Evolutionary conservation across 495 filamentous ascomycete species (phyloP).

Genomic region (Daldinia loculata): DNA sequence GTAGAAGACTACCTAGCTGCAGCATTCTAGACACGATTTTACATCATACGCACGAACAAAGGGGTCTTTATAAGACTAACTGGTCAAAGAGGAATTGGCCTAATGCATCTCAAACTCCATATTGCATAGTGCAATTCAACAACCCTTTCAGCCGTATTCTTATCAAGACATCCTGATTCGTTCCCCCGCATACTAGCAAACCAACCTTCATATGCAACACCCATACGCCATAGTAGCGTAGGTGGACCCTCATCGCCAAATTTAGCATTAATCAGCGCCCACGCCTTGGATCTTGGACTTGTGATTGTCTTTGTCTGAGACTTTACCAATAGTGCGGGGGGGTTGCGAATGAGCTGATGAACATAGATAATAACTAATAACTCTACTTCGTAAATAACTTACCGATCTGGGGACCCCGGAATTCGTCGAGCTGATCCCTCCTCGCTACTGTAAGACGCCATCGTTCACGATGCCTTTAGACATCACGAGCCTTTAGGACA

Average conservation of each 20-base stretch:
- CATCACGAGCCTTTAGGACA: conserved; percentile 13
- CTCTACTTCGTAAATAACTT: too few species aligned
- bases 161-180: conserved; percentile 36
- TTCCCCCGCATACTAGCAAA: conserved; percentile 34
- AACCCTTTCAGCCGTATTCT: conserved; percentile 16
- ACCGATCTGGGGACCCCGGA: conserved; percentile 21
- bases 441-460: conserved; percentile 8
- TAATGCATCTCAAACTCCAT: conserved; percentile 27
- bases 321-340: conserved; percentile 17
- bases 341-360: conserved; percentile 22
- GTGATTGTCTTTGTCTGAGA: conserved; percentile 12
- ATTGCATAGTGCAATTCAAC: conserved; percentile 18
- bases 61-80: conserved; percentile 4
- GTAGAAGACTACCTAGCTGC: conserved; percentile 11
- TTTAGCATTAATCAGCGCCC: conserved; percentile 19
- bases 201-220: conserved; percentile 9
- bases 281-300: neutral
- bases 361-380: conserved; percentile 7
- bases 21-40: conserved; percentile 1
- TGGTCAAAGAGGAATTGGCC: conserved; percentile 7
- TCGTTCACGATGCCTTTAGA: conserved; percentile 20
- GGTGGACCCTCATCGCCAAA: conserved; percentile 13
- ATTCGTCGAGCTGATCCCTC: conserved; percentile 15
- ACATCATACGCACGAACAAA: conserved; percentile 10
- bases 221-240: conserved; percentile 22